A percentile compares a stretch with the other conserved stretches of the same genome.
Evolutionary conservation across 2,329 filamentous ascomycete species (phyloP).

Genomic region (Aspergillus ochraceoroseus): DNA sequence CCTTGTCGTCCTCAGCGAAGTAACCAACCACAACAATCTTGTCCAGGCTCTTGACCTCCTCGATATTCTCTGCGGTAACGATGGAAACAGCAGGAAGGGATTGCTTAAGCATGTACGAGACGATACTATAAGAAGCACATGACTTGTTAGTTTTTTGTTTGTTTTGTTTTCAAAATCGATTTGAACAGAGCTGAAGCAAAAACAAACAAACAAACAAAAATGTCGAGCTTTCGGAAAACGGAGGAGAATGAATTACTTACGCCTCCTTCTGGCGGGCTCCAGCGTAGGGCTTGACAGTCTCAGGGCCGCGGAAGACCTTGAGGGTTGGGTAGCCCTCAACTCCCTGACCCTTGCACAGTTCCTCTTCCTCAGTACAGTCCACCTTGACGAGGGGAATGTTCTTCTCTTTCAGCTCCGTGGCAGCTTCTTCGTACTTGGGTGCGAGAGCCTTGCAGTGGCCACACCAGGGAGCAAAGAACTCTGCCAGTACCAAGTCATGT

Average conservation of each 20-base stretch:
- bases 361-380: constrained; percentile 90
- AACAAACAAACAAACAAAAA: no score
- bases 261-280: constrained; percentile 83
- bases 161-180: no score
- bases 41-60: constrained; percentile 96
- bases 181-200: no score
- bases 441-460: constrained; percentile 97
- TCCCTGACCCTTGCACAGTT: constrained; percentile 82
- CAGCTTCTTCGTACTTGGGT: constrained; percentile 49
- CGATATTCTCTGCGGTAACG: constrained; percentile 73
- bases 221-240: no score
- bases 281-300: constrained; percentile 75
- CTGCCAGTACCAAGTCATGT: constrained; percentile 85
- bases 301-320: constrained; percentile 93
- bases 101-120: constrained; percentile 97
- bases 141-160: constrained; percentile 21
- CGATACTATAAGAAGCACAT: constrained; percentile 47
- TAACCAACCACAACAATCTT: constrained; percentile 93
- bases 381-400: constrained; percentile 48
- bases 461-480: constrained; percentile 97
- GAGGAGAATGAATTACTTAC: constrained; percentile 37
- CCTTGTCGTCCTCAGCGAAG: constrained; percentile 73
- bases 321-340: constrained; percentile 98
- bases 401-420: constrained; percentile 47
- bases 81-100: constrained; percentile 84